Evolutionary conservation across 345 rosid genomes (phyloP).

Genomic region (Lepidium aucheri): DNA sequence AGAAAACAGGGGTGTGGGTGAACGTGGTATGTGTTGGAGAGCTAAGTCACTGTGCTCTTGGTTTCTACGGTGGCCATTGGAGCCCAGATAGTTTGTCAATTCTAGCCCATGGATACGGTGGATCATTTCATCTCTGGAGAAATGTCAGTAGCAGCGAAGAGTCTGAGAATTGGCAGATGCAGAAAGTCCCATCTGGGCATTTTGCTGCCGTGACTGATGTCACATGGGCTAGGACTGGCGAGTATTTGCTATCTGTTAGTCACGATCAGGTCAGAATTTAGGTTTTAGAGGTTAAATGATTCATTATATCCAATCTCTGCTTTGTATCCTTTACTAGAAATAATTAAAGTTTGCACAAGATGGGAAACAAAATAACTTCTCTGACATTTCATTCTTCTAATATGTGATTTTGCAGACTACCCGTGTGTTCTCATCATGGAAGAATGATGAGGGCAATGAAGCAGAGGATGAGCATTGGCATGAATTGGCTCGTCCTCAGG

Average conservation of each 20-base stretch:
- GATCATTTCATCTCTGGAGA: slow-evolving; percentile 84
- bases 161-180: slow-evolving; percentile 80
- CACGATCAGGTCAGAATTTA: slow-evolving; percentile 69
- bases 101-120: slow-evolving; percentile 93
- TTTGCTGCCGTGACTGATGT: slow-evolving; percentile 78
- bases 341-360: not conserved
- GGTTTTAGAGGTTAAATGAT: not conserved
- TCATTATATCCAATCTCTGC: not conserved
- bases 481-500: slow-evolving; percentile 92
- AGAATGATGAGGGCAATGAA: slow-evolving; percentile 31
- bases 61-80: slow-evolving; percentile 98
- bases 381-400: not conserved
- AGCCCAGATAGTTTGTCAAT: slow-evolving; percentile 57
- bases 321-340: not conserved
- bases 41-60: slow-evolving; percentile 89
- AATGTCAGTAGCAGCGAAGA: slow-evolving; percentile 43
- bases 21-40: slow-evolving; percentile 96
- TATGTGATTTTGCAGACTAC: slow-evolving; percentile 44
- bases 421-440: slow-evolving; percentile 80
- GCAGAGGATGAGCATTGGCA: slow-evolving; percentile 51
- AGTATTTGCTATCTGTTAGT: slow-evolving; percentile 78
- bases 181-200: slow-evolving; percentile 84
- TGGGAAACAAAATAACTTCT: not conserved
- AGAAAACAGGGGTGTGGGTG: slow-evolving; percentile 85
- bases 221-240: slow-evolving; percentile 69